Evolutionary conservation across 495 filamentous ascomycete genomes (phyloP).

Genomic region (Aspergillus cristatus): DNA sequence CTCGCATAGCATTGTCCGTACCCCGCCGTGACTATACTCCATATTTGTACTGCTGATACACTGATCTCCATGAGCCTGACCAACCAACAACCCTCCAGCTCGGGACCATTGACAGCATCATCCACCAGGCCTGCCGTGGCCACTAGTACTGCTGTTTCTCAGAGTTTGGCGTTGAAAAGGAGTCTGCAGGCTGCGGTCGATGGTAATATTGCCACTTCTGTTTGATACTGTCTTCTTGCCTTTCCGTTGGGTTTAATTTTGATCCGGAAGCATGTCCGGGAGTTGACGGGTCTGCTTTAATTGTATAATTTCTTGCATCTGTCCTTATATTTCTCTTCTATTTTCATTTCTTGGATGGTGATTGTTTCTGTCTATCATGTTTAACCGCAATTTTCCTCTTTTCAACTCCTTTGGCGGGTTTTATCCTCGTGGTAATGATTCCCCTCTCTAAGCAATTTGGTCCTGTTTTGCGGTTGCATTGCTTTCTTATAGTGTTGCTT

Average conservation of each 20-base stretch:
- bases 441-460: too few relatives aligned
- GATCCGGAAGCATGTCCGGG: slow-evolving; percentile 13
- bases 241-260: slow-evolving; percentile 14
- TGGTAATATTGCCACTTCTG: slow-evolving; percentile 47
- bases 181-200: slow-evolving; percentile 70
- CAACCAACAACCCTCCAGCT: slow-evolving; percentile 45
- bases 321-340: slow-evolving; percentile 6
- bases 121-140: slow-evolving; percentile 29
- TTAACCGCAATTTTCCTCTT: slow-evolving; percentile 34
- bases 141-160: slow-evolving; percentile 36
- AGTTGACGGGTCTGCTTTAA: slow-evolving; percentile 10
- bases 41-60: neutral
- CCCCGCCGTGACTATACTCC: too few relatives aligned
- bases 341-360: neutral
- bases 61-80: slow-evolving; percentile 39
- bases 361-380: slow-evolving; percentile 26
- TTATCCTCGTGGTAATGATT: slow-evolving; percentile 42
- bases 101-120: slow-evolving; percentile 41
- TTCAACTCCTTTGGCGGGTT: slow-evolving; percentile 34
- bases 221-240: slow-evolving; percentile 10
- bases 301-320: neutral
- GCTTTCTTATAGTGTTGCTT: slow-evolving; percentile 8
- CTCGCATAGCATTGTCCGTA: too few relatives aligned
- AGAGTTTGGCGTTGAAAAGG: slow-evolving; percentile 57
- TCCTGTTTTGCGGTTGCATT: too few relatives aligned